Percentiles rank a stretch among this genome's conserved stretches.
phyloP scores from a whole-genome alignment of 169 alveolate species.

The Sarcocystis neurona region DNA sequence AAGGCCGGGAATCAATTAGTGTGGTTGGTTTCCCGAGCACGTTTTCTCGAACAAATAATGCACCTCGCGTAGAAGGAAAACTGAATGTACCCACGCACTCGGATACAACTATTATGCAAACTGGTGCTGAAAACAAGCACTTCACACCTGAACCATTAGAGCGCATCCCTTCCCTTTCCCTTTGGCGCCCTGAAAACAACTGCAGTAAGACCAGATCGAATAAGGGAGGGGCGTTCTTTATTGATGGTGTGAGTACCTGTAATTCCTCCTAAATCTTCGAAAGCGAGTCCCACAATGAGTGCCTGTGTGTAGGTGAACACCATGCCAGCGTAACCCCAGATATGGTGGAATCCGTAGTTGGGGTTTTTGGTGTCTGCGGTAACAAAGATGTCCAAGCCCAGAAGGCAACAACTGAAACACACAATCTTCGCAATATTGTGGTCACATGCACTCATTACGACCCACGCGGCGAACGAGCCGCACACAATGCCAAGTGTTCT shows the following conservation, averaged over 20 bases:
- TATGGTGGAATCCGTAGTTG: constrained; percentile 46
- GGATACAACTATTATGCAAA: too few species aligned
- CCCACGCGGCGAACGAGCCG: constrained; percentile 48
- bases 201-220: too few species aligned
- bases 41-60: too few species aligned
- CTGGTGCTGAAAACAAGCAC: too few species aligned
- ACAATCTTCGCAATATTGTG: constrained; percentile 47
- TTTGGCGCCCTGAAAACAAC: too few species aligned
- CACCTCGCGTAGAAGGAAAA: too few species aligned
- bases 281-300: constrained; percentile 43
- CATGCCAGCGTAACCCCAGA: constrained; percentile 60
- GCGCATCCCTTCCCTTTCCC: too few species aligned
- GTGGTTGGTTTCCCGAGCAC: too few species aligned
- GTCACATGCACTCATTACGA: constrained; percentile 27
- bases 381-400: constrained; percentile 34
- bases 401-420: constrained; percentile 29
- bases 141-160: not conserved
- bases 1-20: too few species aligned
- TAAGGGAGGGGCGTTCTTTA: too few species aligned
- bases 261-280: constrained; percentile 48
- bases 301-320: constrained; percentile 59
- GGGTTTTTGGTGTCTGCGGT: constrained; percentile 46
- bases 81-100: too few species aligned
- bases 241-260: constrained; percentile 46
- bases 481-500: constrained; percentile 47